Percentiles rank a stretch among this genome's conserved stretches.
Conservation (phyloP, 345 rosid species). For the Hibiscus syriacus region DNA sequence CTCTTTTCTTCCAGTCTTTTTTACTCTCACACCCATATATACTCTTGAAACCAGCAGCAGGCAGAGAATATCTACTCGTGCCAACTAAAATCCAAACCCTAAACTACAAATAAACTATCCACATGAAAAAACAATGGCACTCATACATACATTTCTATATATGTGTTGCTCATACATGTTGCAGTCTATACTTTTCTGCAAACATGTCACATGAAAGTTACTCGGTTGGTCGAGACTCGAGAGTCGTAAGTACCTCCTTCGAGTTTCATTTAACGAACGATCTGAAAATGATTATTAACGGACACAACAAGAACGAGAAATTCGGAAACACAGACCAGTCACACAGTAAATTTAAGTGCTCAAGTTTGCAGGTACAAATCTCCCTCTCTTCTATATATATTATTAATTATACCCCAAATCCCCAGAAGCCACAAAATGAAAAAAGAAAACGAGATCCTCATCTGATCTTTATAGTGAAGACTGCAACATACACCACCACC, state of each 20-base stretch:
- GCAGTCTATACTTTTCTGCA: background rate
- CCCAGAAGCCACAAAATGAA: slow-evolving; percentile 12
- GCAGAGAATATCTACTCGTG: background rate
- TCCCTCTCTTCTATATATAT: slow-evolving; percentile 36
- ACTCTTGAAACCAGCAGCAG: background rate
- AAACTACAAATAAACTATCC: background rate
- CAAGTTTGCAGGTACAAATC: slow-evolving; percentile 27
- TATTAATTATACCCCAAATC: slow-evolving; percentile 28
- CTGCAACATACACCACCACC: slow-evolving; percentile 24
- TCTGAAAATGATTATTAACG: too few relatives aligned
- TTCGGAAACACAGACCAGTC: background rate
- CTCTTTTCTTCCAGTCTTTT: background rate
- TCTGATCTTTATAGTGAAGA: slow-evolving; percentile 18
- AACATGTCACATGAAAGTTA: background rate
- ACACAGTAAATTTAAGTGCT: slow-evolving; percentile 6
- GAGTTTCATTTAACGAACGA: too few relatives aligned
- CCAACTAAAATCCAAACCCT: background rate
- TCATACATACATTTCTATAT: background rate
- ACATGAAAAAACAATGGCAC: background rate
- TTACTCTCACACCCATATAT: background rate
- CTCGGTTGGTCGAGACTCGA: too few relatives aligned
- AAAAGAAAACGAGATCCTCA: slow-evolving; percentile 18
- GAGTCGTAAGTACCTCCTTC: too few relatives aligned
- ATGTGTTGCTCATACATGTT: background rate
- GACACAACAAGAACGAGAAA: too few relatives aligned